phyloP scores from a whole-genome alignment of 2,329 filamentous ascomycete genomes.

The Pleurostoma richardsiae region DNA sequence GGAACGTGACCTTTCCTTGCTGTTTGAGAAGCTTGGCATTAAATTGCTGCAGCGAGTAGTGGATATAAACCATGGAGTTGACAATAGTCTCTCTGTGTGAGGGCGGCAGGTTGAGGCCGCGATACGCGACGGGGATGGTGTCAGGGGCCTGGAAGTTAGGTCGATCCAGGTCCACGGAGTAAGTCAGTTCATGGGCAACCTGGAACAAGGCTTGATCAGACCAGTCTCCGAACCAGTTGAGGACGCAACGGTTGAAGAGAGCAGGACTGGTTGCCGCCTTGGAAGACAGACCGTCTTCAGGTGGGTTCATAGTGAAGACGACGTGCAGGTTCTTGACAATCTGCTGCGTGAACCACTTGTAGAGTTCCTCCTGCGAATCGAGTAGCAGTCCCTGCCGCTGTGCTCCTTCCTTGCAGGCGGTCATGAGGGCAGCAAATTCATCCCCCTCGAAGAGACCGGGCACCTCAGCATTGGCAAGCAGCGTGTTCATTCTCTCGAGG shows the following conservation, averaged over 20 bases:
- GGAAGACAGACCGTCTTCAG: slow-evolving; percentile 87
- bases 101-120: slow-evolving; percentile 76
- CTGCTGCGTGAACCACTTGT: slow-evolving; percentile 99
- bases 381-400: slow-evolving; percentile 92
- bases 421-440: slow-evolving; percentile 97
- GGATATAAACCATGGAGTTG: slow-evolving; percentile 98
- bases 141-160: slow-evolving; percentile 82
- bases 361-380: slow-evolving; percentile 98
- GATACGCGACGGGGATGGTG: slow-evolving; percentile 88
- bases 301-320: slow-evolving; percentile 99
- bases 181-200: slow-evolving; percentile 90
- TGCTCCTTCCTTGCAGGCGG: slow-evolving; percentile 95
- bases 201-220: slow-evolving; percentile 98
- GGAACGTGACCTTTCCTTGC: slow-evolving; percentile 85
- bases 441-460: slow-evolving; percentile 99
- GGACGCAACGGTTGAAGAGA: slow-evolving; percentile 97
- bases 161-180: slow-evolving; percentile 92
- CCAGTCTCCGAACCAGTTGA: slow-evolving; percentile 99
- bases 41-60: slow-evolving; percentile 88
- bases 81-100: slow-evolving; percentile 88
- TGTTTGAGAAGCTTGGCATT: slow-evolving; percentile 86
- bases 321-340: slow-evolving; percentile 99
- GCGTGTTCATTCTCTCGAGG: slow-evolving; percentile 97
- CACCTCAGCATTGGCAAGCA: slow-evolving; percentile 98
- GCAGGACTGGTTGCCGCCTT: slow-evolving; percentile 97